phyloP scores from a whole-genome alignment of 1,284 basidiomycete species.

The Baeospora myosura region DNA sequence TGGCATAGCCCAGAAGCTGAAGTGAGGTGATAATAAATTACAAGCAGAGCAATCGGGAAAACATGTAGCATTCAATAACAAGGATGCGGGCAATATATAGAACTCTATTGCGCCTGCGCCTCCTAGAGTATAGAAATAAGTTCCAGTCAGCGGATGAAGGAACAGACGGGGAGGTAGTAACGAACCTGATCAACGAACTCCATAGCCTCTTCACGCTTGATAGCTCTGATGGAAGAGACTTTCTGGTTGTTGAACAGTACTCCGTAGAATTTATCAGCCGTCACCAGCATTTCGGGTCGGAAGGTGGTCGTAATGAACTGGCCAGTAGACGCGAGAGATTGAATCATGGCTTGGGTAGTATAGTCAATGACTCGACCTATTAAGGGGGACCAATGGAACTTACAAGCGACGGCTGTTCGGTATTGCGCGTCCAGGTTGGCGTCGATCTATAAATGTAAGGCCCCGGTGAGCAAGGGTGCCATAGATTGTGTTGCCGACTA shows the following conservation, averaged over 20 bases:
- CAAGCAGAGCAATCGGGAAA: not conserved
- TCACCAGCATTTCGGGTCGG: constrained; percentile 92
- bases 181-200: constrained; percentile 82
- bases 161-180: not conserved
- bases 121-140: constrained; percentile 21
- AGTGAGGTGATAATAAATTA: not conserved
- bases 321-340: constrained; percentile 76
- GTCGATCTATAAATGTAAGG: constrained; percentile 70
- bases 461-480: not conserved
- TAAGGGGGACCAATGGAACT: constrained; percentile 24
- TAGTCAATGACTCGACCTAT: not conserved
- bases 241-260: constrained; percentile 98
- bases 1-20: not conserved
- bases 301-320: constrained; percentile 99
- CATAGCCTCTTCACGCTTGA: constrained; percentile 79
- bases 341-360: constrained; percentile 72
- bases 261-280: constrained; percentile 96
- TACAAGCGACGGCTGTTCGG: constrained; percentile 90
- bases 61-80: not conserved
- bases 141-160: constrained; percentile 1
- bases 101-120: constrained; percentile 25
- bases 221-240: constrained; percentile 79
- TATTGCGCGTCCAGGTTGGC: constrained; percentile 98
- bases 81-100: not conserved
- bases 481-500: constrained; percentile 9